Conservation (phyloP, 441 rosid species). For the Adansonia grandidieri region DNA sequence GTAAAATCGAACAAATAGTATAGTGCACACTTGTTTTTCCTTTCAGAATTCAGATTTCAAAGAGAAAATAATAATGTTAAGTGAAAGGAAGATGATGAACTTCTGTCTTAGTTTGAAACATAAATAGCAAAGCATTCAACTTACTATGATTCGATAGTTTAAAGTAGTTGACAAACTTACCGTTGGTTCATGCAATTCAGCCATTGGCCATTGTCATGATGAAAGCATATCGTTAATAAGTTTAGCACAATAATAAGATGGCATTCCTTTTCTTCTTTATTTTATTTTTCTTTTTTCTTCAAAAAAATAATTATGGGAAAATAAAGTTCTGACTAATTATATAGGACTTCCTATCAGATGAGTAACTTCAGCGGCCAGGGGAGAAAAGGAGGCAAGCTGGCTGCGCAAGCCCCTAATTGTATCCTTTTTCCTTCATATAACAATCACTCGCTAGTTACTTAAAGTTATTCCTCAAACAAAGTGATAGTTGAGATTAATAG, state of each 20-base stretch:
- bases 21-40: neutral
- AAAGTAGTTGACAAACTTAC: too few species aligned
- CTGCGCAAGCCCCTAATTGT: neutral
- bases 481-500: neutral
- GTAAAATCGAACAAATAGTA: neutral
- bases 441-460: neutral
- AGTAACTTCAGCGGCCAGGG: neutral
- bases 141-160: neutral
- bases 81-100: neutral
- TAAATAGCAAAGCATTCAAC: neutral
- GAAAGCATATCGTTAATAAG: neutral
- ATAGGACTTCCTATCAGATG: too few species aligned
- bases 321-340: too few species aligned
- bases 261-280: neutral
- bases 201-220: neutral
- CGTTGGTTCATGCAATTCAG: neutral
- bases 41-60: neutral
- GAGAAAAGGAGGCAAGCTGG: neutral
- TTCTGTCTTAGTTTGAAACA: neutral
- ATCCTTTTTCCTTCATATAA: neutral
- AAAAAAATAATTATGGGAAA: too few species aligned
- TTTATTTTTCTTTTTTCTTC: too few species aligned
- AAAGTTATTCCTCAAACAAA: neutral
- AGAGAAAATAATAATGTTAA: neutral
- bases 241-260: neutral